Conservation (phyloP, 73 alveolate species). For the Paramecium caudatum region DNA sequence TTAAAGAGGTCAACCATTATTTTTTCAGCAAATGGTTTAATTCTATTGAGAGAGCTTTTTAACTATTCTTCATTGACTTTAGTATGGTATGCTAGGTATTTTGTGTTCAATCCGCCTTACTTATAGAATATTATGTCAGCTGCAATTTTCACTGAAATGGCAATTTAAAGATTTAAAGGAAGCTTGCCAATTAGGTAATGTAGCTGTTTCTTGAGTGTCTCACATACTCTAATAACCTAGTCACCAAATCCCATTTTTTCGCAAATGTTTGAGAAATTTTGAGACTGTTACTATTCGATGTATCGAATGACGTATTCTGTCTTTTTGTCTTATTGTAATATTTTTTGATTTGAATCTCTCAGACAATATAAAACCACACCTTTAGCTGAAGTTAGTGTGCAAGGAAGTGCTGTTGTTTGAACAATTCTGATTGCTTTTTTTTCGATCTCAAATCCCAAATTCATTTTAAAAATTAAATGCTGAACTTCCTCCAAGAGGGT, state of each 20-base stretch:
- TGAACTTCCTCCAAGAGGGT: conserved; percentile 39
- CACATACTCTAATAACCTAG: neutral
- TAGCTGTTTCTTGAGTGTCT: neutral
- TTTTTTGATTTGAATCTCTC: neutral
- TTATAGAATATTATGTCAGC: conserved; percentile 44
- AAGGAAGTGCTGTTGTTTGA: neutral
- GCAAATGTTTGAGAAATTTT: neutral
- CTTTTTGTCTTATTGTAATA: neutral
- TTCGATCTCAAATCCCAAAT: conserved; percentile 48
- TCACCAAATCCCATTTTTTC: conserved; percentile 54
- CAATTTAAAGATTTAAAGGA: neutral
- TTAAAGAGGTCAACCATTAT: conserved; percentile 50
- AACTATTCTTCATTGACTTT: conserved; percentile 57
- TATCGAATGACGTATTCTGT: conserved; percentile 42
- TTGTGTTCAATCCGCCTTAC: conserved; percentile 56
- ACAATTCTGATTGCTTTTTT: conserved; percentile 36
- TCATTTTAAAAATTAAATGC: conserved; percentile 20
- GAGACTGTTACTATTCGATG: conserved; percentile 7
- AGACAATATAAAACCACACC: conserved; percentile 51
- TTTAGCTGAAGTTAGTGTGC: neutral
- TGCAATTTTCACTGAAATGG: conserved; percentile 44
- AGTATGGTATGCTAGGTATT: conserved; percentile 41
- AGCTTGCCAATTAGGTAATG: conserved; percentile 28
- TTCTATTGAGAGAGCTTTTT: conserved; percentile 30
- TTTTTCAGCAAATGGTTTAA: conserved; percentile 41